Evolutionary conservation across 257 asterid genomes (phyloP), one percentile per base, ranked within the genome.

Genomic region (Capsicum pubescens): DNA sequence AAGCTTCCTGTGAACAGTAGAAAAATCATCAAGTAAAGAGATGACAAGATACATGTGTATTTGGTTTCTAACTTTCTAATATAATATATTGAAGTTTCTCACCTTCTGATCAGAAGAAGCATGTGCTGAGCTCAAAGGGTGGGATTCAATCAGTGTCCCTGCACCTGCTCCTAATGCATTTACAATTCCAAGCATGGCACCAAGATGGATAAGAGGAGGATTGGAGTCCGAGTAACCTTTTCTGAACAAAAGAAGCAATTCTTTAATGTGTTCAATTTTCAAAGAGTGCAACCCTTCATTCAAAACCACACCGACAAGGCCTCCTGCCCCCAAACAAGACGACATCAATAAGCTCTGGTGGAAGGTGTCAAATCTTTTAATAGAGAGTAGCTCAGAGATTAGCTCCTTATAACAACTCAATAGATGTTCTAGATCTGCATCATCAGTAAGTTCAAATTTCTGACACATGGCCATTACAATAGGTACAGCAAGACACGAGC

Each of bases 241-340:
- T 87, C 92, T 93, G 84, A 88, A 92, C 80, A 92, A 84, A 77
- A 84, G 89, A 57, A 97, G 87, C 79, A 93, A 88, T 77, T 89
- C 90, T 89, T 90, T 91, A 84, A 90, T 89, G 84, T 83, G 87
- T 46, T 93, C 91, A 79, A 85, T 90, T 84, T 90, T 89, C 66
- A 93, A 85, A 80, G 95, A 83, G 87, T 89, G 89, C 86, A 90
- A 78, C 84, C 98, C 91, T 56, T 90, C 90, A 88, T 90, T 89
- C 86, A 87, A 88, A 87, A 89, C 86, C 86, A 87, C 83, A 76
- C 94, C 91, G 69, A 97, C 87, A 81, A 97, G 89, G 86, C 89
- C 92, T 82, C 99, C 99, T 59, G 95, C 97, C 85, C 97, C 98
- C 67, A 91, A 91, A 90, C 97, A 94, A 88, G 97, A 91, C 52